These are phyloP conservation scores for Aphanomyces stellatus DNA, from an alignment of 352 stramenopile species.

Conservation along the genomic window DNA sequence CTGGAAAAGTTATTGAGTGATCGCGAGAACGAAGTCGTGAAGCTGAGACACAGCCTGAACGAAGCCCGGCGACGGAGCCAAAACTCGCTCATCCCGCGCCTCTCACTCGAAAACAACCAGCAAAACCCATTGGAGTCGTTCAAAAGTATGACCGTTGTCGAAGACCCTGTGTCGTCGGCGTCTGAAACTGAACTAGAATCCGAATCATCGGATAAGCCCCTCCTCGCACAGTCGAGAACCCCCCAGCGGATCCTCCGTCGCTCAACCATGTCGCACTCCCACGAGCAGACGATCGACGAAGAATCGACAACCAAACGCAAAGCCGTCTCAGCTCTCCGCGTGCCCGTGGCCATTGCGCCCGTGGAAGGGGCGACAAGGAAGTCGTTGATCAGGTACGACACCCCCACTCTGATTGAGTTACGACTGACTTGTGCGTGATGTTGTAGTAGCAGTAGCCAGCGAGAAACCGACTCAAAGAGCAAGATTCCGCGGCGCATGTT, in stretches of 20 bases:
- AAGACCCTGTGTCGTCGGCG: conserved; percentile 15
- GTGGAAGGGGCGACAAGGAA: not conserved
- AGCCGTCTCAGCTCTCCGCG: not conserved
- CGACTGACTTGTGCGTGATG: not conserved
- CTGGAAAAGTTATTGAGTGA: conserved; percentile 61
- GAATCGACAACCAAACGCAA: conserved; percentile 6
- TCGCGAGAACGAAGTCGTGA: conserved; percentile 73
- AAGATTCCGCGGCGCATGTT: not conserved
- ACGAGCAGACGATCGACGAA: not conserved
- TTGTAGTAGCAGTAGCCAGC: not conserved
- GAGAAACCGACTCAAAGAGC: not conserved
- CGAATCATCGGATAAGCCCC: conserved; percentile 2
- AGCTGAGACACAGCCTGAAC: conserved; percentile 56
- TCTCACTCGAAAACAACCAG: conserved; percentile 19
- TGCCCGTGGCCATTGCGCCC: not conserved
- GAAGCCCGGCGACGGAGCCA: conserved; percentile 63
- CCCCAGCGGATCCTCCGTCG: not conserved
- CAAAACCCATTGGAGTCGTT: not conserved
- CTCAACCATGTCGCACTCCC: not conserved
- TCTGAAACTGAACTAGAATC: conserved; percentile 18
- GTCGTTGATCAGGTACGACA: not conserved
- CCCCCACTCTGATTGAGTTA: not conserved
- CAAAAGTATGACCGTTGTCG: conserved; percentile 16
- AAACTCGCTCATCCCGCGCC: conserved; percentile 59
- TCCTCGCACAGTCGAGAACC: not conserved